These are phyloP conservation scores for Verticillium nubilum DNA, from an alignment of 2,329 filamentous ascomycete genomes.

Conservation along the genomic window DNA sequence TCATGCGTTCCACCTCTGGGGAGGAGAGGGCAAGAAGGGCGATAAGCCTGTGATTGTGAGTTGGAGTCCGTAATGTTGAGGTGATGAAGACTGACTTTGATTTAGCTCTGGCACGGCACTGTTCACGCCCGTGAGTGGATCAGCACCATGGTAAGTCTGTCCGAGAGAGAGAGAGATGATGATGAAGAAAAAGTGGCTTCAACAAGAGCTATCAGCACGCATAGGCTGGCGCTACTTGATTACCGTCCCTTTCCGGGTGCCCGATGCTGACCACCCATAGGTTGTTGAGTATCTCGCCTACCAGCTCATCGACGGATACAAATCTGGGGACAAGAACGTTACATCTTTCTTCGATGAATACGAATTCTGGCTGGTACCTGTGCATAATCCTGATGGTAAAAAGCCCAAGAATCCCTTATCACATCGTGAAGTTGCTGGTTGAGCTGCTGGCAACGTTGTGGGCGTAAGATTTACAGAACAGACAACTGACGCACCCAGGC, in stretches of 20 bases:
- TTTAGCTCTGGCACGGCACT: conserved; percentile 37
- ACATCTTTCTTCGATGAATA: conserved; percentile 46
- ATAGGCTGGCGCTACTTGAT: background rate
- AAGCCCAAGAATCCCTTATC: background rate
- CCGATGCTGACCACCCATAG: conserved; percentile 11
- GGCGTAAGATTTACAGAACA: conserved; percentile 5
- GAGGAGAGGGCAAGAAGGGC: conserved; percentile 28
- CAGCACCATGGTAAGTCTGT: conserved; percentile 50
- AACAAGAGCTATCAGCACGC: too few species aligned
- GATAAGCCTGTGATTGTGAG: conserved; percentile 36
- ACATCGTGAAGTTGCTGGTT: background rate
- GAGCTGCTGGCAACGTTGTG: too few species aligned
- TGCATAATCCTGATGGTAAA: conserved; percentile 47
- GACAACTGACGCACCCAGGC: conserved; percentile 20
- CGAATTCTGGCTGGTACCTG: conserved; percentile 52
- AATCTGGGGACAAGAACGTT: conserved; percentile 25
- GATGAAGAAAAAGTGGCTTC: background rate
- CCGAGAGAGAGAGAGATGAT: background rate
- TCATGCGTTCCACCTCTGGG: conserved; percentile 50
- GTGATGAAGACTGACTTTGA: background rate
- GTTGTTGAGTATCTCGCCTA: conserved; percentile 19
- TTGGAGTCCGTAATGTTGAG: background rate
- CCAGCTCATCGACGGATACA: conserved; percentile 38
- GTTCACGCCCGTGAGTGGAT: conserved; percentile 53
- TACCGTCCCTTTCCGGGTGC: conserved; percentile 33